A percentile compares a stretch with the other conserved stretches of the same genome.
Evolutionary conservation across 306 rosid species (phyloP).

Genomic region (Hylodesmum podocarpum): DNA sequence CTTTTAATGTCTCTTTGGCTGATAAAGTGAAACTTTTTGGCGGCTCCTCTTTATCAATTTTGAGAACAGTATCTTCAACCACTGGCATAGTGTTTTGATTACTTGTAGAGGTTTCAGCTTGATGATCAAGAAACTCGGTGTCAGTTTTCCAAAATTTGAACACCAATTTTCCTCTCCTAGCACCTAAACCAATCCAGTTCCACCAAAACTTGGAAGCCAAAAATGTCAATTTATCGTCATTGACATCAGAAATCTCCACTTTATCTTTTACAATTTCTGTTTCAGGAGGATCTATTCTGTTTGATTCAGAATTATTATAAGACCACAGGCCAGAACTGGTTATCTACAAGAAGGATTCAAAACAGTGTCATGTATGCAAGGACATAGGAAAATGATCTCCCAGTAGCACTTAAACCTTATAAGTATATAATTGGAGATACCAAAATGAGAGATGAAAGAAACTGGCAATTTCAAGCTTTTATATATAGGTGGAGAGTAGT

Average conservation of each 20-base stretch:
- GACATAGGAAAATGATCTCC: conserved; percentile 14
- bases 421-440: background rate
- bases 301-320: conserved; percentile 58
- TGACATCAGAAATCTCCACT: conserved; percentile 53
- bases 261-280: conserved; percentile 37
- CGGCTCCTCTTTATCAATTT: conserved; percentile 64
- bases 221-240: conserved; percentile 61
- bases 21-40: conserved; percentile 55
- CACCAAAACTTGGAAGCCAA: conserved; percentile 66
- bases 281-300: conserved; percentile 41
- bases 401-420: conserved; percentile 18
- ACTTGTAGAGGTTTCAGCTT: conserved; percentile 52
- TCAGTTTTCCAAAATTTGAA: conserved; percentile 74
- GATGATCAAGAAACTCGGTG: conserved; percentile 60
- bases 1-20: conserved; percentile 77
- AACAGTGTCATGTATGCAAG: conserved; percentile 23
- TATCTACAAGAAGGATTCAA: conserved; percentile 47
- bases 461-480: background rate
- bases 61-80: conserved; percentile 55
- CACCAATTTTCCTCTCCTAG: conserved; percentile 60
- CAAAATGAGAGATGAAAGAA: background rate
- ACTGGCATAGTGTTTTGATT: conserved; percentile 47
- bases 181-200: conserved; percentile 73
- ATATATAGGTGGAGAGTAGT: background rate
- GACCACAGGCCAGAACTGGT: conserved; percentile 88